A percentile compares a stretch with the other conserved stretches of the same genome.
These are phyloP conservation scores for Schrenkiella parvula DNA, from an alignment of 345 rosid genomes.

Conservation along the genomic window DNA sequence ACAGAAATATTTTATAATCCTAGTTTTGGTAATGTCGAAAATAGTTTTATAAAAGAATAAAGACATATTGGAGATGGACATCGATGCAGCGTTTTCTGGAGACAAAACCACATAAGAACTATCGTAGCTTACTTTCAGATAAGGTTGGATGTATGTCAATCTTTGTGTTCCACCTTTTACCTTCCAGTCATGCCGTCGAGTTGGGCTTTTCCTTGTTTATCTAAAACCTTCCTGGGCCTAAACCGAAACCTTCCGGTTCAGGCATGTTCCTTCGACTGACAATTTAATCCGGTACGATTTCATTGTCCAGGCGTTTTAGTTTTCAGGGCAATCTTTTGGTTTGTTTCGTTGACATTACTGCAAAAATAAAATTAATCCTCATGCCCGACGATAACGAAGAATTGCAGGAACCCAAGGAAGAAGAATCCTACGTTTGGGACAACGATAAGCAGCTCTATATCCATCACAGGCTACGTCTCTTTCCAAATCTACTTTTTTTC, in stretches of 20 bases:
- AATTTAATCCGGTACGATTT: background rate
- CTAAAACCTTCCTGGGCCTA: background rate
- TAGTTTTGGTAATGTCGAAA: background rate
- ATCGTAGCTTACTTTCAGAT: too few species aligned
- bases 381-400: slow-evolving; percentile 24
- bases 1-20: background rate
- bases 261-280: background rate
- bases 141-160: too few species aligned
- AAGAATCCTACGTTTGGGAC: slow-evolving; percentile 66
- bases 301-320: background rate
- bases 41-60: background rate
- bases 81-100: too few species aligned
- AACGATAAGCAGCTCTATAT: slow-evolving; percentile 52
- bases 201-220: slow-evolving; percentile 4
- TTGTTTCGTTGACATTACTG: background rate
- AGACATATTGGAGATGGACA: too few species aligned
- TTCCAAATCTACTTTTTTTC: background rate
- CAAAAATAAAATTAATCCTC: background rate
- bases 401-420: slow-evolving; percentile 36
- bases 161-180: too few species aligned
- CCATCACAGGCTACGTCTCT: slow-evolving; percentile 61
- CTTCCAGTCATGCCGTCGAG: background rate
- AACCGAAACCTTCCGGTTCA: background rate
- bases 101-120: too few species aligned
- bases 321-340: slow-evolving; percentile 1